A percentile compares a stretch with the other conserved stretches of the same genome.
These are phyloP conservation scores for Colletotrichum eleusines DNA, from an alignment of 2,329 filamentous ascomycete species.

Conservation along the genomic window DNA sequence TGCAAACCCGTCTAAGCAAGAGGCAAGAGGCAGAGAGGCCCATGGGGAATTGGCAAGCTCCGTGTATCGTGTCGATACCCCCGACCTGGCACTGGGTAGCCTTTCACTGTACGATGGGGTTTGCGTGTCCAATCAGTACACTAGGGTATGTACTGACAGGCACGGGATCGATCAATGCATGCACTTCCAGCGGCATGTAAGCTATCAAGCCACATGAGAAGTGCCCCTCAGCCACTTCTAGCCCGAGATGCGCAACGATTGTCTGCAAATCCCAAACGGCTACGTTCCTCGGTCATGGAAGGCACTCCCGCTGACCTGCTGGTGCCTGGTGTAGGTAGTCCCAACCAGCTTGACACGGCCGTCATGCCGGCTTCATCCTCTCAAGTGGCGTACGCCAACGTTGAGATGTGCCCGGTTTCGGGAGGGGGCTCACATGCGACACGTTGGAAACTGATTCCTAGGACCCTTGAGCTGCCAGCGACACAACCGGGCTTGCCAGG, in stretches of 20 bases:
- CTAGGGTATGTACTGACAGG: too few species aligned
- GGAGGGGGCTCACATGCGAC: not conserved
- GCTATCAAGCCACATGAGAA: conserved; percentile 22
- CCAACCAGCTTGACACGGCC: not conserved
- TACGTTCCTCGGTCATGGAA: too few species aligned
- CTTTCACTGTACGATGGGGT: not conserved
- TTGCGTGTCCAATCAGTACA: not conserved
- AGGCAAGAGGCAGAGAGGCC: not conserved
- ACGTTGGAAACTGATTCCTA: not conserved
- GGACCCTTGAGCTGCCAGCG: not conserved
- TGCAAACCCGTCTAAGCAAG: not conserved
- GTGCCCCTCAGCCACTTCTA: conserved; percentile 26
- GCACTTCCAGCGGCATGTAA: not conserved
- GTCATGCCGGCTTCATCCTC: conserved; percentile 11
- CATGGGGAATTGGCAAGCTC: not conserved
- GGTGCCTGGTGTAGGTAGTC: not conserved
- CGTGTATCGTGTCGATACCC: not conserved
- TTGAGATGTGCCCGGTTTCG: not conserved
- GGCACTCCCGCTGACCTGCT: conserved; percentile 22
- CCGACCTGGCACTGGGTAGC: too few species aligned
- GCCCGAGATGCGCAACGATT: conserved; percentile 9
- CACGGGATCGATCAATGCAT: not conserved
- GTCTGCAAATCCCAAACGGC: not conserved
- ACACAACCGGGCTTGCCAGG: not conserved
- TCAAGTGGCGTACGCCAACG: conserved; percentile 7